Evolutionary conservation across 768 basidiomycete genomes (phyloP), one percentile per base, ranked within the genome.

Genomic region (Suillus sp.): DNA sequence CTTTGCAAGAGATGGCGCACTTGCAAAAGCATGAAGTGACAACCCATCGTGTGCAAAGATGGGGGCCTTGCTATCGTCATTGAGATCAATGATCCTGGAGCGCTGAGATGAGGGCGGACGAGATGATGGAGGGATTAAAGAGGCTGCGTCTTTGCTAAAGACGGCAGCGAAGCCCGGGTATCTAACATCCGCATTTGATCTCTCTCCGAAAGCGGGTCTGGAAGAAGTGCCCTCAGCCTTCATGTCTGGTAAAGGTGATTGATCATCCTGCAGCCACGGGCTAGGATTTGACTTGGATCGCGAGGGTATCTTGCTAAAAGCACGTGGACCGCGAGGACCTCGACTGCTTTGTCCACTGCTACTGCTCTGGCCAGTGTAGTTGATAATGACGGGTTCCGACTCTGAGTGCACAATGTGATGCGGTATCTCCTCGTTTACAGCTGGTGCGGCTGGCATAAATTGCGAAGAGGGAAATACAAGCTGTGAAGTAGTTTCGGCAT

Each of bases 281-380:
- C 77, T 78, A 20, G 56, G 56, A 30, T 56, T 37, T 9, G 56
- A 57, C 10, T n/a, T 40, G 25, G 73, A 66, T 18, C 76, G 78
- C 7, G 68, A 67, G 63, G 69, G 64, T 75, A 77, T 68, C 73
- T 69, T 67, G 6, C 77, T 73, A 27, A 71, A 78, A 9, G 72
- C 64, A 27, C 80, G 79, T 20, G 84, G 80, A 3, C 83, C 83
- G 34, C 78, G 76, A 50, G 79, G 80, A 58, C 80, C 75, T 40
- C 79, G 78, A 60, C 69, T 76, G 20, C 69, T 69, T 35, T 72
- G 69, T 18, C 16, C 55, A 56, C 80, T 75, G 42, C 80, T 78
- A 60, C 69, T 76, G 18, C 68, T 69, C 38, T 68, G 70, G 54
- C 64, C 68, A 10, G 65, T 67, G 42, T 66, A 43, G 40, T 70